A percentile compares a stretch with the other conserved stretches of the same genome.
phyloP scores from a whole-genome alignment of 495 filamentous ascomycete genomes.

The Annulohypoxylon stygium region DNA sequence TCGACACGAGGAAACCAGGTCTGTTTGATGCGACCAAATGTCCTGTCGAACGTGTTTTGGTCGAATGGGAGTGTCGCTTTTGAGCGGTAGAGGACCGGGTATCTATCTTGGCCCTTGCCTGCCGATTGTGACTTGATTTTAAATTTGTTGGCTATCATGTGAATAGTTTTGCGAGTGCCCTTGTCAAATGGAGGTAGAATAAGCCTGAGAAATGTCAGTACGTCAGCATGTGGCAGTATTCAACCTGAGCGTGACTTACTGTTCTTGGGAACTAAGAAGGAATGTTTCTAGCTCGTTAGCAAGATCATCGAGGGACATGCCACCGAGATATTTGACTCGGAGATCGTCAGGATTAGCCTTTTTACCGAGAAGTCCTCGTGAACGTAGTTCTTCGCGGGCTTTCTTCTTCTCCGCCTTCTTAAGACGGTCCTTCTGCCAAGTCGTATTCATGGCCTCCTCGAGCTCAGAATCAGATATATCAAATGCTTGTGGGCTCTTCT shows the following conservation, averaged over 20 bases:
- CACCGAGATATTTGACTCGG: constrained; percentile 76
- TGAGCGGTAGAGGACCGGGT: constrained; percentile 83
- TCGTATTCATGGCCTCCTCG: constrained; percentile 67
- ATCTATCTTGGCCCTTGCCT: constrained; percentile 79
- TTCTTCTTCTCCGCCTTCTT: constrained; percentile 85
- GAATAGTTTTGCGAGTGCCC: constrained; percentile 77
- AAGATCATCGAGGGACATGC: constrained; percentile 78
- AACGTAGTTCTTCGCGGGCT: constrained; percentile 81
- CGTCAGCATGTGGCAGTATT: neutral
- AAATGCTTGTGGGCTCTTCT: constrained; percentile 61
- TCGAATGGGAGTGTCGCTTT: constrained; percentile 68
- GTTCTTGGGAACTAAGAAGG: constrained; percentile 71
- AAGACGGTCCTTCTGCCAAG: constrained; percentile 81
- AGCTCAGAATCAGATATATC: constrained; percentile 82
- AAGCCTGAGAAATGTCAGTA: constrained; percentile 65
- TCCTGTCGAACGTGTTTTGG: constrained; percentile 59
- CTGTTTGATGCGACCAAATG: constrained; percentile 57
- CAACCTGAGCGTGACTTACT: constrained; percentile 61
- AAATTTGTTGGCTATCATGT: constrained; percentile 77
- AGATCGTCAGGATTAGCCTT: constrained; percentile 73
- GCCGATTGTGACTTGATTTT: constrained; percentile 85
- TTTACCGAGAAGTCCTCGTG: constrained; percentile 81
- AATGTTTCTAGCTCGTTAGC: constrained; percentile 79
- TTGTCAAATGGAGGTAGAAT: constrained; percentile 88
- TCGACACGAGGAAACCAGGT: constrained; percentile 63